Evolutionary conservation across 208 protist genomes (phyloP), one percentile per base, ranked within the genome.

Genomic region (Porcisia deanei): DNA sequence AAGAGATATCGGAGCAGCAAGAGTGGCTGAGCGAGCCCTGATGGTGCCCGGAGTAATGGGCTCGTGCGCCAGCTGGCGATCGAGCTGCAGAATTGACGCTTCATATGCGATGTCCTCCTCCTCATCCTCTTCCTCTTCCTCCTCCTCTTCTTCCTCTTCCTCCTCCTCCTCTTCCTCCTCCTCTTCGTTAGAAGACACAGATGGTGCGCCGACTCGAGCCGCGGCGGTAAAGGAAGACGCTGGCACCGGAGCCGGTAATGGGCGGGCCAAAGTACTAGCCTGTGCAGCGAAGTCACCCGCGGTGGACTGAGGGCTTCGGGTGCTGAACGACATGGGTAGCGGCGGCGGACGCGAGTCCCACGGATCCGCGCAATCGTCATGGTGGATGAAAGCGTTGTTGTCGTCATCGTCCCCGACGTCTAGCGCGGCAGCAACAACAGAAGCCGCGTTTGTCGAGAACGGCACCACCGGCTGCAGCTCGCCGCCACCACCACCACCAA

Each of bases 101-200:
- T 10, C n/a, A 18, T 58, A 53, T 59, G 60, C 20, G 6, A 9
- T 66, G 30, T 30, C 30, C 52, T 82, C 70, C 18, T 81, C 84
- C 22, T 80, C 30, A 39, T 82, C 70, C 18, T 81, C 84, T 0
- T 80, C 30, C 30, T 30, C 30, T 0, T 30, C 30, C 30, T 30
- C 30, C 30, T 30, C 30, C 30, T 30, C 30, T 30, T 30, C 30
- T 30, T 30, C 78, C 39, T 30, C 30, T 30, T 30, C 78, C 39
- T 55, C 68, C 60, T 79, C 79, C 41, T 83, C 76, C 65, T 85
- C 80, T 20, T 77, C 78, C 71, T 89, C 68, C 30, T 89, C 80
- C 47, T 83, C 79, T 52, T 85, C 76, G 43, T 12, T 69, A 43
- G 41, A 37, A n/a, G 20, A 8, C 43, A 43, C 22, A 25, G 8